Evolutionary conservation across 768 basidiomycete genomes (phyloP), one percentile per base, ranked within the genome.

Genomic region (Russula olivacea): DNA sequence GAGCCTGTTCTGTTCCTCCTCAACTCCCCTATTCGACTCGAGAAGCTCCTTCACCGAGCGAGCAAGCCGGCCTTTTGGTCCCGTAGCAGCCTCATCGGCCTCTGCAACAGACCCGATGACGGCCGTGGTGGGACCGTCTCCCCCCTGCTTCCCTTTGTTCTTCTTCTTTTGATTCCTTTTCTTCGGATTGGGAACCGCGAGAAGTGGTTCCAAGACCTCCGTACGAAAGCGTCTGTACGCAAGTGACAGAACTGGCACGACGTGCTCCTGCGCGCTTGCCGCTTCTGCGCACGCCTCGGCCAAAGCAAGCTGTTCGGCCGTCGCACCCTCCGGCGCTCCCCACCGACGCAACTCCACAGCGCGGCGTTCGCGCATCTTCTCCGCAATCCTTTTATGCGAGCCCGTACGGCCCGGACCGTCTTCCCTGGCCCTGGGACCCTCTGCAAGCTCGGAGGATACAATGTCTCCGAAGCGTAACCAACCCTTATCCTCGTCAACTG

Each of bases 261-360:
- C 75, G 53, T 88, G 85, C 68, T 89, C 86, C 25, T 74, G 72
- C 51, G 83, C 68, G 68, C 88, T 91, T 55, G 86, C 87, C 5
- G 89, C 87, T 73, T 91, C 88, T 36, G 87, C 88, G 69, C 81
- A 82, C 17, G 84, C 80, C 72, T 91, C 88, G 30, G 87, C 86
- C 56, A 79, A 73, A 8, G 78, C 79, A 63, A 85, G 69, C 50
- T 73, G 69, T 67, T 83, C 82, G 19, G 73, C 65, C 21, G 81
- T 70, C 17, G 77, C 83, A 28, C 79, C 81, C 12, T 81, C 81
- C 51, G 76, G 72, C 68, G 81, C 86, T 11, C 88, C 88, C 87
- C 88, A 91, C 73, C 83, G 83, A 73, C 78, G 83, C 55, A 91
- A 73, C 71, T 90, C 89, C 63, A 82, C 81, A 43, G 76, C 68